Evolutionary conservation across 2,329 filamentous ascomycete genomes (phyloP).

Genomic region (Plenodomus biglobosus): DNA sequence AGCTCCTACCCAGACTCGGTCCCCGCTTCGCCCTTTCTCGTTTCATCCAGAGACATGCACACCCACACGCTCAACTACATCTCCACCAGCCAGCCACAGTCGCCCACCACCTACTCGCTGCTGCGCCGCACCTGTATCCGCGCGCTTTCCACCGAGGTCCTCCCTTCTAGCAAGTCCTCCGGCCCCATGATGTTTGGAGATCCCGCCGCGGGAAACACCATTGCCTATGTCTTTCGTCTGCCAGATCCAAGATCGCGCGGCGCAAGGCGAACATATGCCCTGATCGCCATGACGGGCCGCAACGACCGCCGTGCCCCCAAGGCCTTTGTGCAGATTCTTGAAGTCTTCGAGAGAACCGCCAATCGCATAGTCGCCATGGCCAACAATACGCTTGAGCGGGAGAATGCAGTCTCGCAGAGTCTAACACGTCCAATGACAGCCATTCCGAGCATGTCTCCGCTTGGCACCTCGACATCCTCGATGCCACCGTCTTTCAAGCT

Average conservation of each 20-base stretch:
- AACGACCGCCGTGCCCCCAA: conserved; percentile 55
- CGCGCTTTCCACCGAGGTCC: conserved; percentile 58
- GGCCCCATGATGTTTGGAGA: conserved; percentile 63
- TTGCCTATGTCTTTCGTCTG: conserved; percentile 61
- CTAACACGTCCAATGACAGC: conserved; percentile 33
- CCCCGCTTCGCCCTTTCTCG: conserved; percentile 48
- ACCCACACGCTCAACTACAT: conserved; percentile 61
- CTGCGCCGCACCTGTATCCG: conserved; percentile 60
- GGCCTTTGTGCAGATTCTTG: conserved; percentile 45
- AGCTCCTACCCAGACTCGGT: conserved; percentile 40
- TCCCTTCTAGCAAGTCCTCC: conserved; percentile 58
- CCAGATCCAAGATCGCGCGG: conserved; percentile 61
- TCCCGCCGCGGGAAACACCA: conserved; percentile 58
- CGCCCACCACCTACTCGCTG: conserved; percentile 56
- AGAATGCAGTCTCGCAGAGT: conserved; percentile 30
- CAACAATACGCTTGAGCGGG: conserved; percentile 43
- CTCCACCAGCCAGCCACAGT: conserved; percentile 58
- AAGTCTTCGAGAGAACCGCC: conserved; percentile 57
- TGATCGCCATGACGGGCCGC: conserved; percentile 59
- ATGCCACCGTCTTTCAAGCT: conserved; percentile 31
- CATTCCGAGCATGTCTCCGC: conserved; percentile 32
- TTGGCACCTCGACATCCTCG: conserved; percentile 35
- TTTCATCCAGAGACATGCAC: conserved; percentile 45
- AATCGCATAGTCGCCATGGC: conserved; percentile 52
- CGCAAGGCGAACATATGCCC: conserved; percentile 58